Conservation (phyloP, 2,329 filamentous ascomycete genomes). For the Exserohilum rostratum region DNA sequence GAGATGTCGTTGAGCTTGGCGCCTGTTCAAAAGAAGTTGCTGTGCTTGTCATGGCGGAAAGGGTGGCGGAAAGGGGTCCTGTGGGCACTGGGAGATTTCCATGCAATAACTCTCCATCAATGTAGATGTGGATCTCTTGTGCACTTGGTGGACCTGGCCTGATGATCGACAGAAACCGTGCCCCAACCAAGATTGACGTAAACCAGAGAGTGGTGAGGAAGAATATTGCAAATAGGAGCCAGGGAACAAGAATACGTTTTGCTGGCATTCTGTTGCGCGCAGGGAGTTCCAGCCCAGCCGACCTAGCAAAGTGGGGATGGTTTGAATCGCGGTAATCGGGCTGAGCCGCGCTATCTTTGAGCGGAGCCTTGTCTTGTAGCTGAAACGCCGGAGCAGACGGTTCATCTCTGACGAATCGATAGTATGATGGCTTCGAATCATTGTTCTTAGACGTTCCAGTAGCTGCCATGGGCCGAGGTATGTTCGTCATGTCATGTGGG, state of each 20-base stretch:
- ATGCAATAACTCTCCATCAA: slow-evolving; percentile 19
- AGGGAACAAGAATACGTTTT: slow-evolving; percentile 27
- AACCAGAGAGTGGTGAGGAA: slow-evolving; percentile 31
- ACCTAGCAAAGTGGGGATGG: slow-evolving; percentile 15
- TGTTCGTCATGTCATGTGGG: not conserved
- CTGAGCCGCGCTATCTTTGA: slow-evolving; percentile 4
- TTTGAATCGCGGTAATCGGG: slow-evolving; percentile 15
- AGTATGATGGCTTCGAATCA: slow-evolving; percentile 1
- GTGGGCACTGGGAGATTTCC: not conserved
- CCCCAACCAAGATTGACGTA: slow-evolving; percentile 28
- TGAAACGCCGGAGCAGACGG: not conserved
- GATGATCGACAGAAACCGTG: slow-evolving; percentile 21
- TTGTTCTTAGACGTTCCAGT: not conserved
- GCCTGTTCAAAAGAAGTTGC: not conserved
- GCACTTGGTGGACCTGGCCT: slow-evolving; percentile 11
- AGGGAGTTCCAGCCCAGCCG: slow-evolving; percentile 4
- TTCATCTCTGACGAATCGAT: slow-evolving; percentile 1
- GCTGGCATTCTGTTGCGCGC: slow-evolving; percentile 8
- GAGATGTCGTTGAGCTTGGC: slow-evolving; percentile 1
- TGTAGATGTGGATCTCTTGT: slow-evolving; percentile 25
- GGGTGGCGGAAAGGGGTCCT: not conserved
- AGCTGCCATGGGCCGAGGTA: not conserved
- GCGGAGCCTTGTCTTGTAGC: not conserved
- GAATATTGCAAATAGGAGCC: slow-evolving; percentile 32
- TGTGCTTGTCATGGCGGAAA: not conserved